Base-by-base conservation (phyloP, 352 stramenopile species). In the Phytophthora pisi region DNA sequence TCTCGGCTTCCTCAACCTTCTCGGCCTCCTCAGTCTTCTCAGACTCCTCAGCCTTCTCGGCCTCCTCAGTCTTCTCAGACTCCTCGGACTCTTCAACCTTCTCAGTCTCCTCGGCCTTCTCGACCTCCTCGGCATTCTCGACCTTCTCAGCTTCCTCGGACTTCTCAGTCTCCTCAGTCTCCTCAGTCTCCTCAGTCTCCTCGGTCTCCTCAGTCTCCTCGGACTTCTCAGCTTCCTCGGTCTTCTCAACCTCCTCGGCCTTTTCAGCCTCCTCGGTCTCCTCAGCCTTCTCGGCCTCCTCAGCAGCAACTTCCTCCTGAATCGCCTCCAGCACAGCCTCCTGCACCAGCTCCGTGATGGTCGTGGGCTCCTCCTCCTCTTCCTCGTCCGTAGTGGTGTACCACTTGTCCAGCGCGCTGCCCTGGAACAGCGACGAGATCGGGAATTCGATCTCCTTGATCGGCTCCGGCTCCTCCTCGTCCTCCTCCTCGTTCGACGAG, bases 401-500 rank as follows among this genome's bases (percentile, higher is more conserved):
- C 83, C 86, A 94, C 65, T 81, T 75, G 70, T 96, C 83, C 30
- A 94, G 68, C 40, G 51, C 57, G 49, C 77, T 74, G 7, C 68
- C 76, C 51, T 92, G 75, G 62, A 96, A 89, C 10, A 96, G 72
- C 50, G 82, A 89, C 18, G 88, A 81, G 42, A 96, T 77, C 0
- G 86, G 72, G 64, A 96, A 78, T 62, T 92, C 83, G 49, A 96
- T 81, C 70, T 94, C 86, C 75, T 91, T 93, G 31, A 96, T 61
- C 0, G 82, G 64, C 47, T 92, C 80, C 5, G 53, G 31, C 47
- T 90, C 78, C 26, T 75, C 79, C 20, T 82, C 74, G 26, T 67
- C 63, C 47, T 90, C 78, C 26, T 75, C 79, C 20, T 82, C 74
- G 26, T 67, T 65, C 51, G 53, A 51, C 40, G 15, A 18, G 16